Base-by-base conservation (phyloP, 2,329 filamentous ascomycete species). In the Lojkania enalia region DNA sequence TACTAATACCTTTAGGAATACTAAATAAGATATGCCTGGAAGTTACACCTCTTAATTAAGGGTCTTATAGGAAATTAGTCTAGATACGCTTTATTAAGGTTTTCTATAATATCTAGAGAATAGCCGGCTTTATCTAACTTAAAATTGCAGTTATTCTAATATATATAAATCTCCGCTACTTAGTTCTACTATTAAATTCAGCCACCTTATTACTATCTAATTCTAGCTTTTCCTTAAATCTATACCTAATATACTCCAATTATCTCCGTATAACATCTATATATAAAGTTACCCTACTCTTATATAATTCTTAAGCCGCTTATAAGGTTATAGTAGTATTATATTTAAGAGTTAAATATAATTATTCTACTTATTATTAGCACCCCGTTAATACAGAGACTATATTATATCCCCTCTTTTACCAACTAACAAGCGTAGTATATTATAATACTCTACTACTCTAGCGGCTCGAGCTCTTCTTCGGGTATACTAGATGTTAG, bases 351-450 rank as follows among this genome's bases (percentile, higher is more conserved):
- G 42, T 49, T 29, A 31, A 46, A 49, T 42, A 15, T 49, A 35
- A 49, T 35, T 30, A 6, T 40, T 31, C 38, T 19, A 46, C 43
- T 44, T 20, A 48, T 41, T 49, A 32, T 39, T 38, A 45, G 42
- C 48, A 31, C 39, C 20, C 39, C 31, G 20, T 50, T 50, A 16
- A 40, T 44, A 46, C 42, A 46, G 35, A 50, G 31, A 43, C 44
- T 29, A 50, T 39, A 31, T 47, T 36, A 50, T 44, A 41, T 46
- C 48, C 48, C 39, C 35, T 46, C 48, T 47, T 43, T 50, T 50
- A 21, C 38, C 43, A 23, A 42, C 46, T 49, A 4, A 49, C 15
- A 42, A 42, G 46, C 43, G 43, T 49, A 18, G 43, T 39, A 46
- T 49, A 43, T 31, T 31, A 43, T 50, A 50, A 46, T 43, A 50